Evolutionary conservation across 495 filamentous ascomycete genomes (phyloP), one percentile per base, ranked within the genome.

Genomic region (Penicillium dipodomyicola): DNA sequence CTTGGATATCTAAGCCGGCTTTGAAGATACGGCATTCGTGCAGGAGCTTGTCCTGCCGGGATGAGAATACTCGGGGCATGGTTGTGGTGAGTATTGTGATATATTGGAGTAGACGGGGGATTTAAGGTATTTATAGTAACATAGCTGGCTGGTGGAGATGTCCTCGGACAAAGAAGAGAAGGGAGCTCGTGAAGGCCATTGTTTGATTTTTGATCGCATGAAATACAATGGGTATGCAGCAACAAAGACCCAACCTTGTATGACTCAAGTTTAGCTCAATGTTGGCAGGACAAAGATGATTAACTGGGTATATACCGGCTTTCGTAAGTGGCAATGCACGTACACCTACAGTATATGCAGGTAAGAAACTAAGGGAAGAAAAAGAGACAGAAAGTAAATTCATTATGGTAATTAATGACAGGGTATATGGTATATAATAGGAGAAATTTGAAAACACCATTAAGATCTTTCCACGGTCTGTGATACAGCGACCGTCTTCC

Each of bases 401-500:
- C 52, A 54, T 54, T 54, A 54, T 15, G 33, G 27, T 46, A 17
- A 19, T 40, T 40, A 29, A 54, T 37, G 52, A 54, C 23, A 5
- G 23, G 23, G 23, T 25, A 25, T 25, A 25, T 32, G 52, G 42
- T 54, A 54, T 54, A 45, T 32, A 15, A n/a, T 19, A 44, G 30
- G 29, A 30, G 37, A 11, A 23, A 27, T 5, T 8, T 15, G 22
- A 22, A 5, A 1, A 54, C 8, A 27, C 5, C 20, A 45, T 44
- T 54, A 56, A 15, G 54, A 30, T n/a, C 45, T 59, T 53, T 75
- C 72, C 14, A 75, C 64, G 5, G 72, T 75, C 19, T 66, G 73
- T 40, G 61, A 63, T 12, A 76, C 71, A 37, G 69, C 70, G 6
- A 73, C 64, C n/a, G 68, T 73, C 58, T 73, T 76, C 27, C 67